Conservation (phyloP, 805 yeast species). For the baker's yeast (Saccharomyces cerevisiae) region DNA sequence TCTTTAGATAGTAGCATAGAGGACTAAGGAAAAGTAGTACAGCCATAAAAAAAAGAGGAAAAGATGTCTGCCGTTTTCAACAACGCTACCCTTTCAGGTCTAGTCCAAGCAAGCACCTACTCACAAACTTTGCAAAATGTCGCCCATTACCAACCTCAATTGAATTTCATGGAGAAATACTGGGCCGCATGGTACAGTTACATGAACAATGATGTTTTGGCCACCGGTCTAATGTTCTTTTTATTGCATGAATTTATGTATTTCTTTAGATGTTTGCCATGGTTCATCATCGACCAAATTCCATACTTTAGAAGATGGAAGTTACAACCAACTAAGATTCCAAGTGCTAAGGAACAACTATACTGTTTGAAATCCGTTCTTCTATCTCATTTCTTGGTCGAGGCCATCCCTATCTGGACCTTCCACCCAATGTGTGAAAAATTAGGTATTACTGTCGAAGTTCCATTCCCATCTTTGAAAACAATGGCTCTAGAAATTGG, state of each 20-base stretch:
- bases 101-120: conserved; percentile 26
- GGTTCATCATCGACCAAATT: conserved; percentile 79
- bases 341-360: conserved; percentile 80
- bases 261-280: conserved; percentile 87
- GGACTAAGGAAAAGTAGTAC: background rate
- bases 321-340: conserved; percentile 80
- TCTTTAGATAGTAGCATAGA: background rate
- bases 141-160: conserved; percentile 34
- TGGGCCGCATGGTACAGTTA: conserved; percentile 90
- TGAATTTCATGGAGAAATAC: conserved; percentile 50
- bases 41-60: background rate
- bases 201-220: conserved; percentile 79
- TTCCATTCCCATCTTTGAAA: conserved; percentile 72
- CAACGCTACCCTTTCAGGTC: conserved; percentile 26
- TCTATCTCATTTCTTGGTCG: conserved; percentile 81
- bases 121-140: conserved; percentile 32
- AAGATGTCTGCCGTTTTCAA: conserved; percentile 29
- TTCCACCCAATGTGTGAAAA: conserved; percentile 87
- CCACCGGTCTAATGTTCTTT: conserved; percentile 85
- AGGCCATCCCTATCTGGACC: conserved; percentile 93
- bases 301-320: conserved; percentile 82
- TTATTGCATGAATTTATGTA: conserved; percentile 78
- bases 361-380: conserved; percentile 82
- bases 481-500: conserved; percentile 60
- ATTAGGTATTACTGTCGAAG: conserved; percentile 67